Evolutionary conservation across 2,329 filamentous ascomycete species (phyloP), one percentile per base, ranked within the genome.

Genomic region (Cladophialophora carrionii): DNA sequence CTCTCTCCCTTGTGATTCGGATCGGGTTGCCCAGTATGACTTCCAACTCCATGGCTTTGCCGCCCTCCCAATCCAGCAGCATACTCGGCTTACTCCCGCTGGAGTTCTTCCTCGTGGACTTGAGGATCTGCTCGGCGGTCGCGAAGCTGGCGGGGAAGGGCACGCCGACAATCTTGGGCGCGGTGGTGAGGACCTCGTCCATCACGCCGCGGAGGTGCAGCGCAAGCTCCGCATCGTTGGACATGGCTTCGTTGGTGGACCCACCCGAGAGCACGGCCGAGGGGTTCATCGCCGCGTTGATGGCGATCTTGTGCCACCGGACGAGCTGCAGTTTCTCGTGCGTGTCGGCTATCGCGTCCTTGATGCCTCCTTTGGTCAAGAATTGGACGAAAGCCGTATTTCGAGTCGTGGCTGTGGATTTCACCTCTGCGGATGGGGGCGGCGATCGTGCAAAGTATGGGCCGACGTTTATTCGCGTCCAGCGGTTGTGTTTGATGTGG

Each of bases 281-380:
- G 0, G 89, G 88, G 77, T 91, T 91, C 83, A 91, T 89, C 58
- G 87, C 85, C 0, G 88, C 87, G 75, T 91, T 91, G 79, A 91
- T 90, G 71, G 87, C 88, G 67, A 91, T 85, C 76, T 91, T 91
- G 76, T 91, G 88, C 89, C 89, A 91, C 26, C 89, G 82, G 20
- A 91, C 84, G 49, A 86, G 83, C 76, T 91, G 89, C 53, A 91
- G 79, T 65, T 86, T 88, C 34, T 86, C 78, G 74, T 90, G 87
- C 54, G 85, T 82, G 71, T 88, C 86, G 7, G 83, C 79, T 66
- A 87, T 84, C 4, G 87, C 87, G 75, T 91, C 89, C 64, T 82
- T 82, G 68, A 91, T 85, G 1, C 84, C 84, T 43, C 87, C 88
- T 17, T 67, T 67, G 34, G 71, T 61, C 9, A 77, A 64, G n/a